Percentiles rank a stretch among this genome's conserved stretches.
Conservation (phyloP, 1,284 basidiomycete genomes). For the Moesziomyces parantarcticus region DNA sequence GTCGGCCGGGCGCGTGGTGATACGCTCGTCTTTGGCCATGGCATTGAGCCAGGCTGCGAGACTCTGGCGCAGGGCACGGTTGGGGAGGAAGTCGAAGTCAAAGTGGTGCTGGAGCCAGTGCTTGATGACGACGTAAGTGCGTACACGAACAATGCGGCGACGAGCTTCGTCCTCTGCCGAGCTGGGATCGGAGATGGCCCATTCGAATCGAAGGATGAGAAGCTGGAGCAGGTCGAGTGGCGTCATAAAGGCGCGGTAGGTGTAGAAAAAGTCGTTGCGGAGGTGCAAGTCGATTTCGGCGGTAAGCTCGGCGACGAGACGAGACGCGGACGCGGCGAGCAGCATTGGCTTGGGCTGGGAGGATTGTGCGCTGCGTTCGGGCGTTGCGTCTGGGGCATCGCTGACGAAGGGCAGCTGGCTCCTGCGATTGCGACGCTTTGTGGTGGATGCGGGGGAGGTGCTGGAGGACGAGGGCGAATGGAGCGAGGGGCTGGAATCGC, state of each 20-base stretch:
- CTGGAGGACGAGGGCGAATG: constrained; percentile 10
- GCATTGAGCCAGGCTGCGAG: constrained; percentile 59
- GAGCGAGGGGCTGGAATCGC: constrained; percentile 1
- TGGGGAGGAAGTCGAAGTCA: constrained; percentile 58
- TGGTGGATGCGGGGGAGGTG: constrained; percentile 10
- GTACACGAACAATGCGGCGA: constrained; percentile 58
- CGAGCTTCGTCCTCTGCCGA: constrained; percentile 52
- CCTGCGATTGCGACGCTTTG: constrained; percentile 31
- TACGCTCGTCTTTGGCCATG: constrained; percentile 36
- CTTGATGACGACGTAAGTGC: constrained; percentile 62
- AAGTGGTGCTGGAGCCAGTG: constrained; percentile 62
- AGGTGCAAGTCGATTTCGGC: constrained; percentile 58
- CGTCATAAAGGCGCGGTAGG: constrained; percentile 55
- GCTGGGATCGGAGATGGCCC: constrained; percentile 47
- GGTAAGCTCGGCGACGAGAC: constrained; percentile 61
- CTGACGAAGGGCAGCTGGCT: constrained; percentile 20
- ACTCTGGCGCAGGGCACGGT: constrained; percentile 45
- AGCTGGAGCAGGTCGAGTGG: constrained; percentile 50
- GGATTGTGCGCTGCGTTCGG: not conserved
- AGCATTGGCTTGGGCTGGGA: constrained; percentile 19
- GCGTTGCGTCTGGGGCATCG: not conserved
- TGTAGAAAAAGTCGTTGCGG: constrained; percentile 61
- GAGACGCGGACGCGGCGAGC: constrained; percentile 52
- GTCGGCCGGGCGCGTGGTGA: constrained; percentile 40
- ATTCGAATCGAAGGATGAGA: constrained; percentile 59